These are phyloP conservation scores for Endogone sp. DNA, from an alignment of 192 early-diverging fungal species.

Conservation along the genomic window DNA sequence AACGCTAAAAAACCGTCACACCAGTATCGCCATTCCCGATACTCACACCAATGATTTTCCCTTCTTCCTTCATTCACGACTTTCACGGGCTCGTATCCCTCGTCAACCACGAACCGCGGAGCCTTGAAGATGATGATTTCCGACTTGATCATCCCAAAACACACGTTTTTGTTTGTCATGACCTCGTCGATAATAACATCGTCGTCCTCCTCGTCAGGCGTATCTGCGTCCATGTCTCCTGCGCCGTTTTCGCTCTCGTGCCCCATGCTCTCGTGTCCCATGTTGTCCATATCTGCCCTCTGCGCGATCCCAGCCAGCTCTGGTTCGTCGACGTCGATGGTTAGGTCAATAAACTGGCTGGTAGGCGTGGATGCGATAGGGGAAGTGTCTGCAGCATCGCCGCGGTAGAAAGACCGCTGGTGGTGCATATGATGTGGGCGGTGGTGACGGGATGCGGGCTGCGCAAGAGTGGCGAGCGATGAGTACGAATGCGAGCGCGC, in stretches of 20 bases:
- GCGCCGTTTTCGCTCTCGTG: neutral
- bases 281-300: neutral
- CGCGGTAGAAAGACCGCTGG: neutral
- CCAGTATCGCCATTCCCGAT: no score
- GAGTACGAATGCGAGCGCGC: neutral
- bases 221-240: constrained; percentile 37
- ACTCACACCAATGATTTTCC: neutral
- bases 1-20: neutral
- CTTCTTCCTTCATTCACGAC: constrained; percentile 19
- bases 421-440: neutral
- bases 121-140: constrained; percentile 23
- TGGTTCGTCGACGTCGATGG: neutral
- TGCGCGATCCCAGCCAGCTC: neutral
- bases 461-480: neutral
- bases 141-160: constrained; percentile 29
- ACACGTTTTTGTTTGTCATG: constrained; percentile 15
- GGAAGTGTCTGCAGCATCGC: neutral
- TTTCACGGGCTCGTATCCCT: constrained; percentile 19
- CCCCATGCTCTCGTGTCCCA: neutral
- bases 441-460: neutral
- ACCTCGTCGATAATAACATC: constrained; percentile 26
- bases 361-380: neutral
- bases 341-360: neutral
- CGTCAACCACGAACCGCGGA: constrained; percentile 18
- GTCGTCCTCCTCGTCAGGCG: constrained; percentile 19